A percentile compares a stretch with the other conserved stretches of the same genome.
Evolutionary conservation across 306 rosid species (phyloP).

Genomic region (Trichosanthes cucumerina): DNA sequence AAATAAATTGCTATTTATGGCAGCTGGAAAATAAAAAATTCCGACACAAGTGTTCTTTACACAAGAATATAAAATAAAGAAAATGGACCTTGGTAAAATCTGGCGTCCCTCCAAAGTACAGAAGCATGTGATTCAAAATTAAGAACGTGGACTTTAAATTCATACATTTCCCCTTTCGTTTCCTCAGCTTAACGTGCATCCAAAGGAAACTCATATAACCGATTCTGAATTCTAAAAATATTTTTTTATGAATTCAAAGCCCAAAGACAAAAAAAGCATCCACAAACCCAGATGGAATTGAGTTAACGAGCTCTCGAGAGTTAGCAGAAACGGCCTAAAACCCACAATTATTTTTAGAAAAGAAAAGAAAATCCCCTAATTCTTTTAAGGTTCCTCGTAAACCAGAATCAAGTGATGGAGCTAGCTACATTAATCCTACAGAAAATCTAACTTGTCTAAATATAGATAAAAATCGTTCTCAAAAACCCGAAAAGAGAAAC

Average conservation of each 20-base stretch:
- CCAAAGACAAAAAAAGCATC: not conserved
- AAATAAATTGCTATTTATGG: not conserved
- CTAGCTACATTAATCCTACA: not conserved
- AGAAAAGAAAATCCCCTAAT: not conserved
- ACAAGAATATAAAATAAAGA: not conserved
- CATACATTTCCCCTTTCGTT: not conserved
- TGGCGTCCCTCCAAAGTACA: not conserved
- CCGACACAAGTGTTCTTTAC: not conserved
- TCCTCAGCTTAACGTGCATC: not conserved
- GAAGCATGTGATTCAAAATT: not conserved
- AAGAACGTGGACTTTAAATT: not conserved
- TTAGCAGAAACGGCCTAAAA: not conserved
- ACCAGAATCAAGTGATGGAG: not conserved
- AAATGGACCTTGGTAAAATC: not conserved
- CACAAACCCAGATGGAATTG: not conserved
- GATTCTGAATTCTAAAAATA: not conserved
- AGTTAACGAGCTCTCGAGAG: not conserved
- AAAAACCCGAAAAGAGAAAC: not conserved
- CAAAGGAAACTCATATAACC: not conserved
- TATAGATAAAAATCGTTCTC: not conserved
- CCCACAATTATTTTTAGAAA: not conserved
- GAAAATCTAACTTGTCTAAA: not conserved
- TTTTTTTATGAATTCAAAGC: not conserved
- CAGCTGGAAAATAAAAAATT: not conserved
- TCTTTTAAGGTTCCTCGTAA: not conserved